A percentile compares a stretch with the other conserved stretches of the same genome.
Evolutionary conservation across 306 rosid species (phyloP).

Genomic region (Canavalia ensiformis): DNA sequence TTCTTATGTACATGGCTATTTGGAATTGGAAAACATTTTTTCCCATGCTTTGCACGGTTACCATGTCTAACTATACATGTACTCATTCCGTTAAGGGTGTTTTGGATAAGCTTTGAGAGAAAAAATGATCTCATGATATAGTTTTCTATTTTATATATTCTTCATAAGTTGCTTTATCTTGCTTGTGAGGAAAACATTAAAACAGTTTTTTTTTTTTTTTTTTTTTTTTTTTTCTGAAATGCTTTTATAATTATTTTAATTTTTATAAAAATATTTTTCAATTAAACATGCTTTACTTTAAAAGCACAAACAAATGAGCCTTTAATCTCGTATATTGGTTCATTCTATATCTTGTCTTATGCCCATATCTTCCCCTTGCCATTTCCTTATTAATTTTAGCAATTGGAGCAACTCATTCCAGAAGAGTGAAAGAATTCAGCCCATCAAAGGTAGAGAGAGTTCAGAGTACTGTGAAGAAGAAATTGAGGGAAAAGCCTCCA

Average conservation of each 20-base stretch:
- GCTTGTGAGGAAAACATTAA: neutral
- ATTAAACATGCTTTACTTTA: neutral
- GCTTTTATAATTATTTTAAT: neutral
- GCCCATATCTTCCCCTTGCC: neutral
- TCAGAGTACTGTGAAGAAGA: too few species aligned
- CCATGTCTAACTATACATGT: neutral
- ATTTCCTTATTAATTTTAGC: conserved; percentile 36
- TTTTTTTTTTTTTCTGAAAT: neutral
- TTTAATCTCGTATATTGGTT: neutral
- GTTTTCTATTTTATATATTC: neutral
- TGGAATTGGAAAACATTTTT: neutral
- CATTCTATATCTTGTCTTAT: conserved; percentile 6
- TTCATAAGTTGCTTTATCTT: neutral
- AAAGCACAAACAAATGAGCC: conserved; percentile 9
- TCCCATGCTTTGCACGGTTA: neutral
- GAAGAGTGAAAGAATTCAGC: conserved; percentile 50
- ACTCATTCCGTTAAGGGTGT: neutral
- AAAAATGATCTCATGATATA: neutral
- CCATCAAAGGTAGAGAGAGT: neutral
- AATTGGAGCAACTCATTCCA: conserved; percentile 59
- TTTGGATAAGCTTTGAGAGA: conserved; percentile 11
- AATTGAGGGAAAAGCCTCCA: too few species aligned
- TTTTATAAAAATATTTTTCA: neutral
- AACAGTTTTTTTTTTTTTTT: neutral
- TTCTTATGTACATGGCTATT: neutral